A percentile compares a stretch with the other conserved stretches of the same genome.
phyloP scores from a whole-genome alignment of 495 filamentous ascomycete species.

The Endocarpon pusillum region DNA sequence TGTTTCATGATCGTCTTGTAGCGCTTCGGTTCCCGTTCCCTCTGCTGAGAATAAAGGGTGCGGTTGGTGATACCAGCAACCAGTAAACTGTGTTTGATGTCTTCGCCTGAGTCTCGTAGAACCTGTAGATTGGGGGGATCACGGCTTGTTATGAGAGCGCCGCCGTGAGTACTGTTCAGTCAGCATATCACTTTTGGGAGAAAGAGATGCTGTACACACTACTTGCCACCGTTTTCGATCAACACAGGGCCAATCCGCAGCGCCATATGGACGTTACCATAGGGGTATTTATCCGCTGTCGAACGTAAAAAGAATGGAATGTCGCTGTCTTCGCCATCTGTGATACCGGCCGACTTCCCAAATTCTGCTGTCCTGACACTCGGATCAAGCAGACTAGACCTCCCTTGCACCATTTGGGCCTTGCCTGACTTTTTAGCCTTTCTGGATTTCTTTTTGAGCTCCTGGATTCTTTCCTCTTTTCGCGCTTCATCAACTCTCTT shows the following conservation, averaged over 20 bases:
- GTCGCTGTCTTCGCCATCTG: constrained; percentile 10
- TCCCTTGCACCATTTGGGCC: constrained; percentile 2
- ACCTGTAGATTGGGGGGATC: constrained; percentile 16
- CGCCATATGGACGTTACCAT: constrained; percentile 23
- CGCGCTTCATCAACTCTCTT: constrained; percentile 2
- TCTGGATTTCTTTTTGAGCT: constrained; percentile 1
- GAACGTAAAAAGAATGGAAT: constrained; percentile 18
- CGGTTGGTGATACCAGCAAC: constrained; percentile 7
- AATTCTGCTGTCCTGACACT: not conserved
- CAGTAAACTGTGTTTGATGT: constrained; percentile 4
- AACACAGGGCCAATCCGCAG: constrained; percentile 24
- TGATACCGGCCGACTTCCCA: too few species aligned
- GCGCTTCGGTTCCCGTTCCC: constrained; percentile 10
- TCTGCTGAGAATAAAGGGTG: too few species aligned
- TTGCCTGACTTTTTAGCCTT: constrained; percentile 1
- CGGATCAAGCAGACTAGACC: not conserved
- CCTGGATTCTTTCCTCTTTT: constrained; percentile 4
- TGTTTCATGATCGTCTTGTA: constrained; percentile 28
- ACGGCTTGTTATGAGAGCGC: constrained; percentile 15
- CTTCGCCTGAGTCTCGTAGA: not conserved
- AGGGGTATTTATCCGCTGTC: constrained; percentile 16
- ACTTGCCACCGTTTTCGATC: constrained; percentile 22
- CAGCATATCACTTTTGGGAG: constrained; percentile 2
- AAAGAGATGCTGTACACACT: constrained; percentile 7
- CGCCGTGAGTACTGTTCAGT: constrained; percentile 11